A percentile compares a stretch with the other conserved stretches of the same genome.
Evolutionary conservation across 306 rosid genomes (phyloP).

Genomic region (Sicyos edulis): DNA sequence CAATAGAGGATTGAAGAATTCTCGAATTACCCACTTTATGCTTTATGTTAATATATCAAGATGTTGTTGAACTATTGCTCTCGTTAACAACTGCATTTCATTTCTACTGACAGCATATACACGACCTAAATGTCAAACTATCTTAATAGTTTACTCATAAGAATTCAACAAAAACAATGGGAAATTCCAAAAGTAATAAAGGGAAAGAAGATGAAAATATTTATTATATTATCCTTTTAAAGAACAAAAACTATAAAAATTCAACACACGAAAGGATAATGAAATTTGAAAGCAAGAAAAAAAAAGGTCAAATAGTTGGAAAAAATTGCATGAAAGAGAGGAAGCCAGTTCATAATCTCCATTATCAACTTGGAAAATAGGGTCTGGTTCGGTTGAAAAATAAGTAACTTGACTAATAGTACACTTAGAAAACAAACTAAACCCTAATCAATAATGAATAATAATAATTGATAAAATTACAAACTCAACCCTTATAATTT

Average conservation of each 20-base stretch:
- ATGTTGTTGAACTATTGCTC: too few relatives aligned
- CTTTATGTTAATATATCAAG: too few relatives aligned
- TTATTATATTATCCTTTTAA: not conserved
- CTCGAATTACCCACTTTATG: too few relatives aligned
- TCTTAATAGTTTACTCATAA: not conserved
- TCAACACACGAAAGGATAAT: not conserved
- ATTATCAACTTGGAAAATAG: not conserved
- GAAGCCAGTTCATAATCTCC: conserved; percentile 6
- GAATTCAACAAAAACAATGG: not conserved
- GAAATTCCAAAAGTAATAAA: too few relatives aligned
- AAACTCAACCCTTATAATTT: not conserved
- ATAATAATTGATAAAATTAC: not conserved
- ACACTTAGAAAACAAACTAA: not conserved
- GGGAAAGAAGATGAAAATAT: too few relatives aligned
- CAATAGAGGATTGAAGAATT: too few relatives aligned
- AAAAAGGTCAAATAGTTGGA: conserved; percentile 5
- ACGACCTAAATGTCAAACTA: not conserved
- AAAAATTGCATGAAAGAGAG: not conserved
- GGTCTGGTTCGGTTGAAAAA: not conserved
- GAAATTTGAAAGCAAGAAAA: not conserved
- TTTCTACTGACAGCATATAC: not conserved
- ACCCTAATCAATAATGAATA: not conserved
- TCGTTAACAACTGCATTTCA: not conserved
- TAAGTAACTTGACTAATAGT: conserved; percentile 1
- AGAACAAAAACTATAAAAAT: not conserved